Evolutionary conservation across 2,329 filamentous ascomycete species (phyloP), one percentile per base, ranked within the genome.

Genomic region (Colletotrichum plurivorum): DNA sequence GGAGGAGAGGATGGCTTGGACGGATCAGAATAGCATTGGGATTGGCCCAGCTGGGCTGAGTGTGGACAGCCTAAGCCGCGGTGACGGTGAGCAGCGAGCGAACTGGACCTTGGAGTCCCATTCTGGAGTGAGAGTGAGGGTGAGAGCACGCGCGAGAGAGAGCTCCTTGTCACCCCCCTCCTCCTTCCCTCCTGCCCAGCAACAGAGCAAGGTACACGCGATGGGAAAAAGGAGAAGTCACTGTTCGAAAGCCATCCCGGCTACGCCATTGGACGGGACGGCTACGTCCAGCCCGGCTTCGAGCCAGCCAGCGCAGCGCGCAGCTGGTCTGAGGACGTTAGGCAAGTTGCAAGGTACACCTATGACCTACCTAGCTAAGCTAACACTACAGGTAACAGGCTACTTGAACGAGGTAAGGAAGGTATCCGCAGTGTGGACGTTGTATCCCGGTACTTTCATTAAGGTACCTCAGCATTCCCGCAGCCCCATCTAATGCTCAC

Each of bases 1-100:
- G 64, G 48, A 63, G 68, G 68, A 68, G 48, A 63, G 68, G 68
- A 68, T 67, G 67, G 67, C 67, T 67, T 57, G 67, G 61, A 59
- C 59, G 61, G 66, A 69, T 66, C 41, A 55, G 66, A 66, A 69
- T 55, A 69, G 66, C 62, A 49, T 49, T 66, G 51, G 67, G 64
- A 67, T 55, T 67, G 63, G 64, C 41, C 58, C 54, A 43, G 45
- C 67, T 53, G 51, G 63, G 63, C 67, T 61, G 63, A 67, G 56
- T 54, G 63, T 39, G 15, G 46, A 39, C 39, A 61, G 49, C 16
- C 48, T 31, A 58, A 64, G 41, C 53, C 45, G 63, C 54, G 59
- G 64, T 53, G 45, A 31, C 45, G 46, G 53, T 45, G 55, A 66
- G 63, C 20, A 48, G 10, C 31, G 22, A 25, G 22, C 22, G 22